Percentiles rank a stretch among this genome's conserved stretches.
Conservation (phyloP, 2,329 filamentous ascomycete genomes). For the Penicillium sp. region DNA sequence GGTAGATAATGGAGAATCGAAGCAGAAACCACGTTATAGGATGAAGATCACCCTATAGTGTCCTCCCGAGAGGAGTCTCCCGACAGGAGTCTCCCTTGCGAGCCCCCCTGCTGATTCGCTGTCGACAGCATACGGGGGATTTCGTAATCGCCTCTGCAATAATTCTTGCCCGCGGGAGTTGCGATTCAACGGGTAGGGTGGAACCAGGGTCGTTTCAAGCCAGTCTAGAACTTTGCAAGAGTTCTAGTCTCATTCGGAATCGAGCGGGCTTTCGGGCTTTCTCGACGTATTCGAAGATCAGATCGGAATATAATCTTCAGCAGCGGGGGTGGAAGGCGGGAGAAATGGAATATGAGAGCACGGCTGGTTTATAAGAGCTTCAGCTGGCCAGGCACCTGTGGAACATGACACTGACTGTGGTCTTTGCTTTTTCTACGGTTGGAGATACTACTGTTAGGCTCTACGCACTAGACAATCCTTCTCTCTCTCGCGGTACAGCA, state of each 20-base stretch:
- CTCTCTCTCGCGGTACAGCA: neutral
- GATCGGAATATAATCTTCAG: neutral
- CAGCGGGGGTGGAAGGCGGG: neutral
- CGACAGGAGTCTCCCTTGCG: constrained; percentile 7
- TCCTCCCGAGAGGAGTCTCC: neutral
- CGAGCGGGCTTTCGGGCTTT: neutral
- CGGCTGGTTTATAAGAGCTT: constrained; percentile 1
- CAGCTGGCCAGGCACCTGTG: constrained; percentile 5
- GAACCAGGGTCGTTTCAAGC: neutral
- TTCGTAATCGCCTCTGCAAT: neutral
- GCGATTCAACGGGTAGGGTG: constrained; percentile 1
- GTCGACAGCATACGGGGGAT: constrained; percentile 1
- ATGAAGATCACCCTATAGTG: neutral
- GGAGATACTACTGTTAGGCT: neutral
- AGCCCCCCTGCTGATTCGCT: neutral
- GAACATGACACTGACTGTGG: neutral
- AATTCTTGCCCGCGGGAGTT: neutral
- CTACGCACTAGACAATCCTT: neutral
- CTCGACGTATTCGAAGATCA: neutral
- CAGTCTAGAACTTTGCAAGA: neutral
- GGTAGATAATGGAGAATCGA: neutral
- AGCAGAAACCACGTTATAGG: neutral
- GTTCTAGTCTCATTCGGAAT: neutral
- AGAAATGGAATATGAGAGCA: neutral
- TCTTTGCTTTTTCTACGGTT: neutral